Conservation (phyloP, 2,329 filamentous ascomycete species). For the Penicillium fuscoglaucum region DNA sequence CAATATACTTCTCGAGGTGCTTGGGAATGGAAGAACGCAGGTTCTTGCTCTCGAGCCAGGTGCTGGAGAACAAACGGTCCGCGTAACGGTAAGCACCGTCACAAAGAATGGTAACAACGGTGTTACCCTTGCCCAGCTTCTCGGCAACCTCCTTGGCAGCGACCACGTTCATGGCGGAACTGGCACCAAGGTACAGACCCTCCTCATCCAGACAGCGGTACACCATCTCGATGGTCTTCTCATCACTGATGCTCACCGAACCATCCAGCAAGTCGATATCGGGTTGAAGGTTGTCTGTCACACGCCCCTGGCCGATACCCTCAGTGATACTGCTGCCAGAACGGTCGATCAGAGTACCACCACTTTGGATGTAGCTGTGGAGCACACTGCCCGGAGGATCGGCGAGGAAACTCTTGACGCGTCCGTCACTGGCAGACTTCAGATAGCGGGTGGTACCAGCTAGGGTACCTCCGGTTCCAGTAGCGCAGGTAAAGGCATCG, state of each 20-base stretch:
- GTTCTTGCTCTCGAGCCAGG: slow-evolving; percentile 86
- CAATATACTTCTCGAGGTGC: slow-evolving; percentile 89
- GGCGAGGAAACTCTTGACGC: slow-evolving; percentile 83
- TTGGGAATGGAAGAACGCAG: slow-evolving; percentile 77
- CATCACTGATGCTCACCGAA: slow-evolving; percentile 79
- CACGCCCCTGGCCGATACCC: slow-evolving; percentile 92
- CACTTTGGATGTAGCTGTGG: slow-evolving; percentile 85
- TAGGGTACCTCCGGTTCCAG: slow-evolving; percentile 87
- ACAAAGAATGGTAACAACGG: slow-evolving; percentile 88
- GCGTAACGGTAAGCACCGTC: slow-evolving; percentile 98
- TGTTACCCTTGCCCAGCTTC: slow-evolving; percentile 83
- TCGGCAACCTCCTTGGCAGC: slow-evolving; percentile 92
- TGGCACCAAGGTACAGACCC: slow-evolving; percentile 90
- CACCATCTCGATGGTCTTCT: slow-evolving; percentile 96
- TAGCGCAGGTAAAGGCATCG: slow-evolving; percentile 93
- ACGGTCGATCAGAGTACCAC: slow-evolving; percentile 79
- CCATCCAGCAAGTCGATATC: slow-evolving; percentile 84
- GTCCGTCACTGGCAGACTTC: slow-evolving; percentile 75
- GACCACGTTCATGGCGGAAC: slow-evolving; percentile 90
- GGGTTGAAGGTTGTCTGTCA: slow-evolving; percentile 90
- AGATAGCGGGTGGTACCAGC: slow-evolving; percentile 86
- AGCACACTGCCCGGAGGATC: slow-evolving; percentile 93
- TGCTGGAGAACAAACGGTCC: slow-evolving; percentile 85
- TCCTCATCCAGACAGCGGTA: slow-evolving; percentile 96
- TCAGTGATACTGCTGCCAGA: slow-evolving; percentile 89